Conservation (phyloP, 306 rosid species). For the Nissolia schottii region DNA sequence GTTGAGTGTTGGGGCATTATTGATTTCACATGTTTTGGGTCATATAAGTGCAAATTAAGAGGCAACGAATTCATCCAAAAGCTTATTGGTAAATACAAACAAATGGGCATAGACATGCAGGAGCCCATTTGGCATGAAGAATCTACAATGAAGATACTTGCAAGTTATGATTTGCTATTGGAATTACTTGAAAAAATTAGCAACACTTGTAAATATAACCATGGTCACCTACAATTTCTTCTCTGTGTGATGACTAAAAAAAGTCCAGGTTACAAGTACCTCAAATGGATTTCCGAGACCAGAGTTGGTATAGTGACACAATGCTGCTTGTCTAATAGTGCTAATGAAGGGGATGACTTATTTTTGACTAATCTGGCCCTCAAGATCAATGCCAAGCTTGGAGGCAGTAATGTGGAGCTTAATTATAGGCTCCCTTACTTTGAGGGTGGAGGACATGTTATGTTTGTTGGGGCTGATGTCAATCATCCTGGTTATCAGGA, state of each 20-base stretch:
- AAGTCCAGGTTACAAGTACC: constrained; percentile 56
- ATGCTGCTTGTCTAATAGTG: constrained; percentile 59
- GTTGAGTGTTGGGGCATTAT: constrained; percentile 58
- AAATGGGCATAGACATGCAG: constrained; percentile 58
- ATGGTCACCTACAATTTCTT: constrained; percentile 47
- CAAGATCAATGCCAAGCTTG: constrained; percentile 86
- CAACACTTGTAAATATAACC: constrained; percentile 4
- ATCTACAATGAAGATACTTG: constrained; percentile 45
- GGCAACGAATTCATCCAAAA: constrained; percentile 33
- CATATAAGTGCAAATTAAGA: constrained; percentile 11
- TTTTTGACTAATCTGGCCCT: constrained; percentile 61
- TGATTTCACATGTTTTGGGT: constrained; percentile 40
- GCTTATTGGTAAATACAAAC: constrained; percentile 41
- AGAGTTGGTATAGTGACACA: constrained; percentile 72
- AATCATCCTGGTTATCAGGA: constrained; percentile 61
- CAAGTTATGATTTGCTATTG: constrained; percentile 21
- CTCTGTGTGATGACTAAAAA: constrained; percentile 68
- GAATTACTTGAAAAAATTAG: constrained; percentile 42
- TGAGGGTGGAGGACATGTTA: constrained; percentile 48
- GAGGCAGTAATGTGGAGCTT: constrained; percentile 85
- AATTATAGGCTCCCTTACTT: constrained; percentile 38
- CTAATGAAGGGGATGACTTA: constrained; percentile 49
- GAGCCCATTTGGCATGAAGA: constrained; percentile 37
- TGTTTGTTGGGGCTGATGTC: constrained; percentile 89
- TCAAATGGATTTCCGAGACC: constrained; percentile 77